Evolutionary conservation across 306 rosid genomes (phyloP).

Genomic region (Glycine tomentella): DNA sequence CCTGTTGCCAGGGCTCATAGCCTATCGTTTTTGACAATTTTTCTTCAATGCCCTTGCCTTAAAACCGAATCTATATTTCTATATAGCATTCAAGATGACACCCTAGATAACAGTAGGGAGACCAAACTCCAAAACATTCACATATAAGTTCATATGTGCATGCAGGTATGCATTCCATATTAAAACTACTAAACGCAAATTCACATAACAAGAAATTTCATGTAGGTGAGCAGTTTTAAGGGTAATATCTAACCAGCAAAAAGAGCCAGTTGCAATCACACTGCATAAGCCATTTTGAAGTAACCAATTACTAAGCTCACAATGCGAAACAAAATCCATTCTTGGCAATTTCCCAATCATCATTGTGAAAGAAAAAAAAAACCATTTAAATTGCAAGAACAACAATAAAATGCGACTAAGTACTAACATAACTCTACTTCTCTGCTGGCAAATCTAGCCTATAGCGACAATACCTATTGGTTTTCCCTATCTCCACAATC

Average conservation of each 20-base stretch:
- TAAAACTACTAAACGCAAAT: background rate
- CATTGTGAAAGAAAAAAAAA: constrained; percentile 19
- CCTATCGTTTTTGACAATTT: background rate
- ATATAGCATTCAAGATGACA: background rate
- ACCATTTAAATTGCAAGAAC: constrained; percentile 41
- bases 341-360: constrained; percentile 9
- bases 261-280: background rate
- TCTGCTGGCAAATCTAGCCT: constrained; percentile 51
- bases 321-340: constrained; percentile 34
- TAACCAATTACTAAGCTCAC: constrained; percentile 20
- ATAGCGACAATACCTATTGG: constrained; percentile 56
- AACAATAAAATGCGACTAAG: constrained; percentile 36
- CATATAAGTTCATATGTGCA: background rate
- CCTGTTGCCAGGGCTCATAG: background rate
- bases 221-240: too few relatives aligned
- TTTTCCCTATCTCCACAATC: constrained; percentile 61
- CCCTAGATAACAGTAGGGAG: background rate
- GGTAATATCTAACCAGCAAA: background rate
- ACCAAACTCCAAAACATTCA: background rate
- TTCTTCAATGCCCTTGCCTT: background rate
- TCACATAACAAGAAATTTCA: background rate
- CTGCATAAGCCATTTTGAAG: constrained; percentile 14
- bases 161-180: constrained; percentile 13
- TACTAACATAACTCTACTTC: constrained; percentile 30
- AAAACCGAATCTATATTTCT: background rate